phyloP scores from a whole-genome alignment of 352 stramenopile species.

The Pythium folliculosum region DNA sequence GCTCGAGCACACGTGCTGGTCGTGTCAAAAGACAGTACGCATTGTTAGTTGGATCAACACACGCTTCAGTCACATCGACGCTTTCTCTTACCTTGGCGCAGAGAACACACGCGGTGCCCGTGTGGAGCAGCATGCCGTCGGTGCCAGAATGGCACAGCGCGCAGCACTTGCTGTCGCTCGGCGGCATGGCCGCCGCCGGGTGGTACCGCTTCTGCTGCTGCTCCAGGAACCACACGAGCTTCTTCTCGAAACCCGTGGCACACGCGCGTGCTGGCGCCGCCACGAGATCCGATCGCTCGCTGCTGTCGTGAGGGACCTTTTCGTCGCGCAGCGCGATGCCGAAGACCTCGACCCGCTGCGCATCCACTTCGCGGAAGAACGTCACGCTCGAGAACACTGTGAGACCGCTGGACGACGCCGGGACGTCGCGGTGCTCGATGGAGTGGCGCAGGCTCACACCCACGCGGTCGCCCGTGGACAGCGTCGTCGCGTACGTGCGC shows the following conservation, averaged over 20 bases:
- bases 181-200: neutral
- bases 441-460: slow-evolving; percentile 52
- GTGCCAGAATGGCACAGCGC: neutral
- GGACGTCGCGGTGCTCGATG: slow-evolving; percentile 45
- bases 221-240: slow-evolving; percentile 45
- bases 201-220: slow-evolving; percentile 15
- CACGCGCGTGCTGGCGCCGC: slow-evolving; percentile 3
- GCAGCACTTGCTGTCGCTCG: neutral
- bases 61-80: neutral
- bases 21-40: neutral
- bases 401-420: slow-evolving; percentile 31
- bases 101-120: neutral
- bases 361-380: slow-evolving; percentile 44
- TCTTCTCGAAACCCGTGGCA: slow-evolving; percentile 42
- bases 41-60: too few species aligned
- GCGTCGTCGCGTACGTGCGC: neutral
- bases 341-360: slow-evolving; percentile 43
- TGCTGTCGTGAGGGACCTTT: slow-evolving; percentile 28
- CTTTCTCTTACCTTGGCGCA: slow-evolving; percentile 13
- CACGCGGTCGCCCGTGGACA: slow-evolving; percentile 40
- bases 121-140: neutral
- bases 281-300: slow-evolving; percentile 23
- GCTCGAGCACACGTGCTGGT: slow-evolving; percentile 14
- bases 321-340: slow-evolving; percentile 33
- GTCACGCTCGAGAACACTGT: slow-evolving; percentile 36